phyloP scores from a whole-genome alignment of 345 rosid species.

The Citrus trifoliata region DNA sequence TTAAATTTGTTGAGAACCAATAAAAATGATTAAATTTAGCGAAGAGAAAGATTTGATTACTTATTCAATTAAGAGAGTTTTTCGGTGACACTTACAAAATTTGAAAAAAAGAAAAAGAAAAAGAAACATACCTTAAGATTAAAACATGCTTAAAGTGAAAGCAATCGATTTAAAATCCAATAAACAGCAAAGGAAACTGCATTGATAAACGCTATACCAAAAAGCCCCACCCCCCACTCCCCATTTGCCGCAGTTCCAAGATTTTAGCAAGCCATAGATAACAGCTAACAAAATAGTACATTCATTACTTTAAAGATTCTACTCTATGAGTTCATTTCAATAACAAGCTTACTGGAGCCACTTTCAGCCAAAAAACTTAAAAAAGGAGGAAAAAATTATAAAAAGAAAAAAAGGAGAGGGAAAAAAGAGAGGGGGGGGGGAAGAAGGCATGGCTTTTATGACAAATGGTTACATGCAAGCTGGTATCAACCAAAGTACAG shows the following conservation, averaged over 20 bases:
- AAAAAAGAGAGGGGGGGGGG: not conserved
- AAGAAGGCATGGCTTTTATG: not conserved
- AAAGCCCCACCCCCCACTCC: not conserved
- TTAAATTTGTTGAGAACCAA: no score
- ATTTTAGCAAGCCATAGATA: not conserved
- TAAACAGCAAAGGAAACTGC: not conserved
- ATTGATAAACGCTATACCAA: not conserved
- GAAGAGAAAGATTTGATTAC: no score
- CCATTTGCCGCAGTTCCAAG: not conserved
- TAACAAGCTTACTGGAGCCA: conserved; percentile 19
- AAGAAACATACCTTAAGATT: no score
- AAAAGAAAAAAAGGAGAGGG: no score
- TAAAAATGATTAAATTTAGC: no score
- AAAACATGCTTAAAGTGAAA: no score
- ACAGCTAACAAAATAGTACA: not conserved
- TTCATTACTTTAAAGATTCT: conserved; percentile 6
- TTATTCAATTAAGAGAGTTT: no score
- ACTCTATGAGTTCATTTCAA: not conserved
- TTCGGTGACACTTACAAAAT: no score
- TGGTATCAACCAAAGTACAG: conserved; percentile 16
- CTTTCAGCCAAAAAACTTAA: not conserved
- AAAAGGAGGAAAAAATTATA: not conserved
- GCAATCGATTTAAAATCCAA: not conserved
- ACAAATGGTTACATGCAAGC: conserved; percentile 23
- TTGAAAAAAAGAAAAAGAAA: no score